Evolutionary conservation across 164 flowering plant genomes (phyloP).

Genomic region (Umbellularia californica): DNA sequence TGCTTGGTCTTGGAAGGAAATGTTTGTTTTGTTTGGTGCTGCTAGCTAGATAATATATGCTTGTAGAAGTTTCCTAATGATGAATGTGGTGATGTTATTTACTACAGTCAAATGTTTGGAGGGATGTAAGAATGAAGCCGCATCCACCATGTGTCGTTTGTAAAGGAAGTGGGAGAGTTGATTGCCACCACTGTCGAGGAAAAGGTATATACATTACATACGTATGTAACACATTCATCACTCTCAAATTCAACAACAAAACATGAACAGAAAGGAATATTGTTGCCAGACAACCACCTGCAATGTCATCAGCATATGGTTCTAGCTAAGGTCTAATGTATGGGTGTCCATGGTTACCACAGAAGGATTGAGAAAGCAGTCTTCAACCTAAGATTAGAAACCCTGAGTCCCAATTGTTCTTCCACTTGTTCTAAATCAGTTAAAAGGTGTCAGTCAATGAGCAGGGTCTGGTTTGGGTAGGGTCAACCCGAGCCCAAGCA

Average conservation of each 20-base stretch:
- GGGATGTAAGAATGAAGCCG: slow-evolving; percentile 41
- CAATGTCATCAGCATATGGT: not conserved
- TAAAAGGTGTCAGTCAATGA: too few species aligned
- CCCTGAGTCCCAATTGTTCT: too few species aligned
- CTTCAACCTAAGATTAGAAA: too few species aligned
- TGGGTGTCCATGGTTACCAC: too few species aligned
- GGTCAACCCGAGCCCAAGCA: too few species aligned
- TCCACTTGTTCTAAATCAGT: too few species aligned
- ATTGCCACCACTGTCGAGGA: slow-evolving; percentile 63
- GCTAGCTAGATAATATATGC: not conserved
- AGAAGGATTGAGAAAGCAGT: too few species aligned
- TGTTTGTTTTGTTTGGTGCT: not conserved
- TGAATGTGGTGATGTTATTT: not conserved
- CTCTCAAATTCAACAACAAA: not conserved
- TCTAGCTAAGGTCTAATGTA: too few species aligned
- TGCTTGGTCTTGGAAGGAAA: too few species aligned
- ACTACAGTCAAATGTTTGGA: slow-evolving; percentile 68
- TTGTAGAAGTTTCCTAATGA: not conserved
- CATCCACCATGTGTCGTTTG: slow-evolving; percentile 73
- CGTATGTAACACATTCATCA: not conserved
- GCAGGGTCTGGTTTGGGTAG: too few species aligned
- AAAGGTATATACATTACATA: slow-evolving; percentile 25
- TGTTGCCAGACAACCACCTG: not conserved
- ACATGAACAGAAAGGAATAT: not conserved
- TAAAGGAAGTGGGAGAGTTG: slow-evolving; percentile 64